Evolutionary conservation across 768 basidiomycete species (phyloP).

Genomic region (Leucocoprinus leucothites): DNA sequence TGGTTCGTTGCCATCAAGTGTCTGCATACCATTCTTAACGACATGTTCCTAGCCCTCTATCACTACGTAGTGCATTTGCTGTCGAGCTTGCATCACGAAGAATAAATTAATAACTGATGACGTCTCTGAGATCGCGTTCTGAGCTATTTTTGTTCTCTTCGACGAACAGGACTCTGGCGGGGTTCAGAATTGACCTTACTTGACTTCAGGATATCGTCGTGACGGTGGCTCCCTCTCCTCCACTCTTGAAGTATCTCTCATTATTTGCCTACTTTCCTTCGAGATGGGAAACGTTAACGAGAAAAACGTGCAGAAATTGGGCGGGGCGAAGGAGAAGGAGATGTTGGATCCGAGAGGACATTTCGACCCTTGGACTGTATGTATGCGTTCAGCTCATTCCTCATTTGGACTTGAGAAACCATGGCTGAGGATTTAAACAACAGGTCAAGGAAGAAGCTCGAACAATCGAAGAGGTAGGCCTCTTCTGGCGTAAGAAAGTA

Average conservation of each 20-base stretch:
- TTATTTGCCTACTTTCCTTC: background rate
- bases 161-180: background rate
- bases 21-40: too few relatives aligned
- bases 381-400: background rate
- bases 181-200: background rate
- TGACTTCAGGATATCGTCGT: background rate
- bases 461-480: background rate
- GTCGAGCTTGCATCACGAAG: background rate
- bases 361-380: conserved; percentile 5
- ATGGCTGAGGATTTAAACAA: background rate
- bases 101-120: background rate
- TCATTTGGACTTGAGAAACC: background rate
- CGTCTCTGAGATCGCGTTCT: background rate
- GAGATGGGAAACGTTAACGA: conserved; percentile 2
- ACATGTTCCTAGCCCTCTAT: background rate
- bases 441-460: background rate
- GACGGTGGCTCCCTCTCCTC: background rate
- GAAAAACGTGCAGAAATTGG: background rate
- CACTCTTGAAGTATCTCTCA: background rate
- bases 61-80: background rate
- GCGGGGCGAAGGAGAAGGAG: background rate
- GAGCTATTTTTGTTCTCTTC: conserved; percentile 5
- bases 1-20: too few relatives aligned
- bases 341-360: background rate
- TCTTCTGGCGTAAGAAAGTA: too few relatives aligned